phyloP scores from a whole-genome alignment of 208 protist species.

The Porcisia hertigi region DNA sequence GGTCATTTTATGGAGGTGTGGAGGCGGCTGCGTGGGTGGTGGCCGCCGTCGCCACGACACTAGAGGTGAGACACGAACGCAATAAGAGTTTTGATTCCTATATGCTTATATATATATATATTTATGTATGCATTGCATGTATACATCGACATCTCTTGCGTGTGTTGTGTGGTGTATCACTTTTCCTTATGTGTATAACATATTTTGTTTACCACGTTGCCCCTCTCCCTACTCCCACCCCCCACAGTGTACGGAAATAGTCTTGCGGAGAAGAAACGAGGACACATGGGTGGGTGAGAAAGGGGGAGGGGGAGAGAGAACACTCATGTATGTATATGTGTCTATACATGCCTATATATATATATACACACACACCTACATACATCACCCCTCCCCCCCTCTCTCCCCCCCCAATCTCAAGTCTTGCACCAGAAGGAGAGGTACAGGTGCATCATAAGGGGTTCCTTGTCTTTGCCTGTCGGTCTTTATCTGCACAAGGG shows the following conservation, averaged over 20 bases:
- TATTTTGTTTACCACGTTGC: neutral
- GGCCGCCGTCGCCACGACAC: slow-evolving; percentile 14
- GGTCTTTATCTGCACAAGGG: too few relatives aligned
- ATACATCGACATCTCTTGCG: neutral
- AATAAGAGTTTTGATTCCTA: neutral
- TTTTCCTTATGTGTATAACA: neutral
- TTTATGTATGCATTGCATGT: neutral
- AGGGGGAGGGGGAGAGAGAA: neutral
- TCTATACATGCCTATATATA: neutral
- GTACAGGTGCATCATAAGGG: too few relatives aligned
- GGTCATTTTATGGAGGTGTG: slow-evolving; percentile 46
- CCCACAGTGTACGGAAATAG: too few relatives aligned
- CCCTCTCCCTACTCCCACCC: neutral
- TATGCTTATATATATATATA: neutral
- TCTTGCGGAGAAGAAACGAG: too few relatives aligned
- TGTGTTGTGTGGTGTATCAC: too few relatives aligned
- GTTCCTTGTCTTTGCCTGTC: too few relatives aligned
- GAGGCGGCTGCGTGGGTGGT: slow-evolving; percentile 28
- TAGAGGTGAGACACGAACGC: neutral
- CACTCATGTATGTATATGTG: neutral
- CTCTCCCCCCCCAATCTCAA: too few relatives aligned
- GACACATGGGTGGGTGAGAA: neutral
- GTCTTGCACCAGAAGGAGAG: too few relatives aligned
- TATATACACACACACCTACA: neutral
- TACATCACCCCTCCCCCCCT: neutral